A percentile compares a stretch with the other conserved stretches of the same genome.
These are phyloP conservation scores for Colletotrichum viniferum DNA, from an alignment of 2,329 filamentous ascomycete species.

Conservation along the genomic window DNA sequence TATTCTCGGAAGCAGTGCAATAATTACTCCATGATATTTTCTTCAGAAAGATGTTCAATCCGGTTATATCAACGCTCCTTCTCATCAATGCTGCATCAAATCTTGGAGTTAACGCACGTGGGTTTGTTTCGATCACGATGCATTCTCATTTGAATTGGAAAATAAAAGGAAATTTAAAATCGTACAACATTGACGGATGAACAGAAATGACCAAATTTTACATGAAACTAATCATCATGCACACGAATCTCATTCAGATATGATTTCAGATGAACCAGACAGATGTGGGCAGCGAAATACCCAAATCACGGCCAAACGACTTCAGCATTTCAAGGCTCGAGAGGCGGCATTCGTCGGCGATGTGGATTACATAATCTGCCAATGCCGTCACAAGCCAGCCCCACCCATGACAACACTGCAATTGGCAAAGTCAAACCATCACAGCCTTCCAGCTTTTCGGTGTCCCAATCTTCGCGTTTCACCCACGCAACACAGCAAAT, in stretches of 20 bases:
- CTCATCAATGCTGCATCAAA: too few species aligned
- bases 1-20: too few species aligned
- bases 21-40: accelerated
- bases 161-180: background rate
- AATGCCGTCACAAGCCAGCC: background rate
- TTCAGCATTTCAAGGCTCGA: background rate
- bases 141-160: too few species aligned
- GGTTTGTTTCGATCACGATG: too few species aligned
- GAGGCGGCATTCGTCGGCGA: background rate
- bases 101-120: too few species aligned
- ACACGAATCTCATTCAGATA: accelerated
- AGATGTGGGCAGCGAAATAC: accelerated
- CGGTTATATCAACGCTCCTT: too few species aligned
- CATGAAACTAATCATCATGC: background rate
- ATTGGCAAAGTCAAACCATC: background rate
- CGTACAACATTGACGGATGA: accelerated
- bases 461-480: background rate
- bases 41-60: too few species aligned
- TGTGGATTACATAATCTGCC: background rate
- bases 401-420: background rate
- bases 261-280: background rate
- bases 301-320: too few species aligned
- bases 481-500: background rate
- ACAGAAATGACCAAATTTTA: background rate
- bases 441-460: background rate